Evolutionary conservation across 2,329 filamentous ascomycete species (phyloP).

Genomic region (Exophiala dermatitidis): DNA sequence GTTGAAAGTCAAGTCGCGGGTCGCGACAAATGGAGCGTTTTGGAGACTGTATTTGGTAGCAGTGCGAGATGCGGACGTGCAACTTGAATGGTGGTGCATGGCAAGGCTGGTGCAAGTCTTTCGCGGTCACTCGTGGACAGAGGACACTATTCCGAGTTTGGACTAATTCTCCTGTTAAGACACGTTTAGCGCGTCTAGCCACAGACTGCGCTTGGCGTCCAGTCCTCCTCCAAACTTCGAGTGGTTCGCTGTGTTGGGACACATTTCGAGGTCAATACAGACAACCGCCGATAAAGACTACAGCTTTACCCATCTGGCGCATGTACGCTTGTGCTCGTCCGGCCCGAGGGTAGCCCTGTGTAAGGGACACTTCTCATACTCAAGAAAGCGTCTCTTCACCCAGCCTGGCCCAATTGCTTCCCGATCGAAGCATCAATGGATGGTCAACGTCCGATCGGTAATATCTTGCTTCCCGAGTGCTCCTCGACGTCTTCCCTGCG

Average conservation of each 20-base stretch:
- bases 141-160: background rate
- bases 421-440: slow-evolving; percentile 19
- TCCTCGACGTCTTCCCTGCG: background rate
- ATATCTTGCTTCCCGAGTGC: background rate
- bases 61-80: background rate
- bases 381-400: background rate
- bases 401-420: slow-evolving; percentile 1
- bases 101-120: background rate
- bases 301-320: background rate
- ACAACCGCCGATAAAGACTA: background rate
- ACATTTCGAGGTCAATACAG: too few relatives aligned
- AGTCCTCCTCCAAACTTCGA: too few relatives aligned
- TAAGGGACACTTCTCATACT: background rate
- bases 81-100: too few relatives aligned
- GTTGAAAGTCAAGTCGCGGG: background rate
- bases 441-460: slow-evolving; percentile 13
- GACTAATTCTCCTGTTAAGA: too few relatives aligned
- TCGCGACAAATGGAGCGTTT: background rate
- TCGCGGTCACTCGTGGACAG: background rate
- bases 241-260: too few relatives aligned
- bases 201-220: too few relatives aligned
- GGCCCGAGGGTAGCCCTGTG: background rate
- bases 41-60: background rate
- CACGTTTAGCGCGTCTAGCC: too few relatives aligned
- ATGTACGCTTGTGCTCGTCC: background rate